Evolutionary conservation across 495 filamentous ascomycete species (phyloP).

Genomic region (Rostrohypoxylon terebratum): DNA sequence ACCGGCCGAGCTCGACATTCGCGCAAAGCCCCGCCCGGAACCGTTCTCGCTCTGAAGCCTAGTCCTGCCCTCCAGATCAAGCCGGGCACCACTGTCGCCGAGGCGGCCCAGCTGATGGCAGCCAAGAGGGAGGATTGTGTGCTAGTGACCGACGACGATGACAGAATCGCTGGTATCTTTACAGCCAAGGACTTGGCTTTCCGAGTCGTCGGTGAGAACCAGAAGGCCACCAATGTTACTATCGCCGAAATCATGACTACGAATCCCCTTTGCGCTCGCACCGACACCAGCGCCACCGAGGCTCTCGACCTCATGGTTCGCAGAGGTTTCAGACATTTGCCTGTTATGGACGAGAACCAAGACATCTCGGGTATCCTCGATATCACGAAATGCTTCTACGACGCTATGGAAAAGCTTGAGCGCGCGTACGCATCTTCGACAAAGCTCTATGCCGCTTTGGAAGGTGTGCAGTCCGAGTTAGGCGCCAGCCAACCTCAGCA

Average conservation of each 20-base stretch:
- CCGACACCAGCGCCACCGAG: conserved; percentile 97
- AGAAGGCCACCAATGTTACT: conserved; percentile 88
- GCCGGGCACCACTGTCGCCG: conserved; percentile 90
- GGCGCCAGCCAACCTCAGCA: conserved; percentile 97
- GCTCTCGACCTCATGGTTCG: conserved; percentile 97
- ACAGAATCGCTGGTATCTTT: conserved; percentile 97
- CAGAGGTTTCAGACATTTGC: conserved; percentile 96
- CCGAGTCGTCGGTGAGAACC: conserved; percentile 91
- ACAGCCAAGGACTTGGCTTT: conserved; percentile 99
- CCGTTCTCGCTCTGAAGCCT: conserved; percentile 92
- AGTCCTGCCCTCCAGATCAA: conserved; percentile 98
- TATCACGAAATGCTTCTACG: conserved; percentile 99
- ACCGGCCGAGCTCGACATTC: conserved; percentile 80
- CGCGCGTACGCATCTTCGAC: conserved; percentile 95
- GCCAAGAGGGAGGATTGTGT: conserved; percentile 99
- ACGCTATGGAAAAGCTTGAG: conserved; percentile 99
- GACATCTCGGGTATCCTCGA: conserved; percentile 98
- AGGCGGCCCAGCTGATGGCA: conserved; percentile 98
- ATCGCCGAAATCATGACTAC: conserved; percentile 99
- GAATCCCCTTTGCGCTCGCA: conserved; percentile 96
- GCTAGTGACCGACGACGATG: conserved; percentile 98
- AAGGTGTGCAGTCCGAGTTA: conserved; percentile 98
- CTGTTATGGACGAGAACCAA: conserved; percentile 99
- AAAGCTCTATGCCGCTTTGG: conserved; percentile 95
- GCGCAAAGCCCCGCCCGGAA: conserved; percentile 94